Conservation (phyloP, 345 rosid genomes). For the Corchorus capsularis region DNA sequence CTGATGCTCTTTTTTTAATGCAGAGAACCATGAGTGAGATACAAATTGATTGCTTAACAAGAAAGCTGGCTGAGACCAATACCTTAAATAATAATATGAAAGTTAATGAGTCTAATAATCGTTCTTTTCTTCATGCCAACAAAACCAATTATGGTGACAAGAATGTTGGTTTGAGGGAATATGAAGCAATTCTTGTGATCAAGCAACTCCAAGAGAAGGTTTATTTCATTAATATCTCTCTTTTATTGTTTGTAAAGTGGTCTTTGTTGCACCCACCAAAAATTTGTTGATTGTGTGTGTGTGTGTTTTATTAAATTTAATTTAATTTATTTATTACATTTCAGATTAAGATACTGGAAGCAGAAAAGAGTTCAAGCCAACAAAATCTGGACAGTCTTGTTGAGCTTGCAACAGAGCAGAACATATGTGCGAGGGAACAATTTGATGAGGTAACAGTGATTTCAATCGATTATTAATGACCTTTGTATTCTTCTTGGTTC, state of each 20-base stretch:
- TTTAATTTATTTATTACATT: conserved; percentile 21
- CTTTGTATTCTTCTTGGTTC: conserved; percentile 3
- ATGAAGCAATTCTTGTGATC: conserved; percentile 66
- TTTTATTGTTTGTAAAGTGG: background rate
- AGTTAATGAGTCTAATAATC: conserved; percentile 21
- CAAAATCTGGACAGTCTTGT: conserved; percentile 61
- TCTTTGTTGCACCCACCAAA: background rate
- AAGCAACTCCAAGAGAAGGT: conserved; percentile 95
- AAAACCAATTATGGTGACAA: conserved; percentile 37
- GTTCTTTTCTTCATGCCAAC: conserved; percentile 23
- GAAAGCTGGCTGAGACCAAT: conserved; percentile 49
- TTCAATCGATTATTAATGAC: conserved; percentile 13
- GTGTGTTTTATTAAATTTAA: conserved; percentile 10
- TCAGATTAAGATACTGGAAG: conserved; percentile 70
- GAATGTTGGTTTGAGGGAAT: conserved; percentile 47
- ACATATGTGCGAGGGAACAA: conserved; percentile 52
- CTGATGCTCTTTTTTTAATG: conserved; percentile 13
- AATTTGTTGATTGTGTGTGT: conserved; percentile 13
- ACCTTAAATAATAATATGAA: conserved; percentile 24
- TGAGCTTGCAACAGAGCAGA: conserved; percentile 60
- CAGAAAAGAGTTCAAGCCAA: conserved; percentile 67
- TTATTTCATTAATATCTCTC: conserved; percentile 19
- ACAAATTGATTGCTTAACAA: conserved; percentile 65
- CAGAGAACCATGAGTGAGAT: conserved; percentile 64
- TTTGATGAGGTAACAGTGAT: conserved; percentile 63